Conservation (phyloP, 768 basidiomycete species). For the Crucibulum laeve region DNA sequence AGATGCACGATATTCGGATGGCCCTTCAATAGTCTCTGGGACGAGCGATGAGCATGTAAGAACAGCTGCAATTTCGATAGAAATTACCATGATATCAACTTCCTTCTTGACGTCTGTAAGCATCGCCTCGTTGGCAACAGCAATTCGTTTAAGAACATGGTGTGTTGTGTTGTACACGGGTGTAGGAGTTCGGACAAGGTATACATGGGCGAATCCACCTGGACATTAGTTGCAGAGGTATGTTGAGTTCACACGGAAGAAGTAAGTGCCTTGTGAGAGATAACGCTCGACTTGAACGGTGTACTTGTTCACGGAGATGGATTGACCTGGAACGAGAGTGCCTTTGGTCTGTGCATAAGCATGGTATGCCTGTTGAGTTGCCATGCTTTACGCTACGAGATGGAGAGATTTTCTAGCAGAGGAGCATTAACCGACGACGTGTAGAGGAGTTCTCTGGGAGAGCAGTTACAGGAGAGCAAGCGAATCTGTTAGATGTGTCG, state of each 20-base stretch:
- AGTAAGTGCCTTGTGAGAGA: conserved; percentile 79
- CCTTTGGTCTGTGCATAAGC: conserved; percentile 56
- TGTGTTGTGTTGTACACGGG: conserved; percentile 90
- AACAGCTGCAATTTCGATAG: conserved; percentile 7
- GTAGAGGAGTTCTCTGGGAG: too few relatives aligned
- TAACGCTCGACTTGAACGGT: conserved; percentile 91
- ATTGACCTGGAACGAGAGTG: conserved; percentile 76
- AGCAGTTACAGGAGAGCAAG: too few relatives aligned
- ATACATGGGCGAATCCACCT: conserved; percentile 99
- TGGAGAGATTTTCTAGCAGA: too few relatives aligned
- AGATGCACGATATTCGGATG: conserved; percentile 96
- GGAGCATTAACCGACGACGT: too few relatives aligned
- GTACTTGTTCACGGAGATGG: conserved; percentile 86
- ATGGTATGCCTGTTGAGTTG: conserved; percentile 46
- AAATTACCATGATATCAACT: conserved; percentile 92
- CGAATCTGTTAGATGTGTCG: too few relatives aligned
- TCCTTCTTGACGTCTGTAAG: conserved; percentile 94
- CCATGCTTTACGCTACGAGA: too few relatives aligned
- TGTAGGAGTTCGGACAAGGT: conserved; percentile 82
- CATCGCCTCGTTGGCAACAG: conserved; percentile 85
- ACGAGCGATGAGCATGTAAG: conserved; percentile 24
- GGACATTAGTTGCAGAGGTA: conserved; percentile 11
- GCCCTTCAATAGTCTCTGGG: conserved; percentile 81
- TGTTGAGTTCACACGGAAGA: conserved; percentile 3
- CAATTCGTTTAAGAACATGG: conserved; percentile 97